Percentiles rank a stretch among this genome's conserved stretches.
Evolutionary conservation across 2,329 filamentous ascomycete species (phyloP).

Genomic region (Nigrospora osmanthi): DNA sequence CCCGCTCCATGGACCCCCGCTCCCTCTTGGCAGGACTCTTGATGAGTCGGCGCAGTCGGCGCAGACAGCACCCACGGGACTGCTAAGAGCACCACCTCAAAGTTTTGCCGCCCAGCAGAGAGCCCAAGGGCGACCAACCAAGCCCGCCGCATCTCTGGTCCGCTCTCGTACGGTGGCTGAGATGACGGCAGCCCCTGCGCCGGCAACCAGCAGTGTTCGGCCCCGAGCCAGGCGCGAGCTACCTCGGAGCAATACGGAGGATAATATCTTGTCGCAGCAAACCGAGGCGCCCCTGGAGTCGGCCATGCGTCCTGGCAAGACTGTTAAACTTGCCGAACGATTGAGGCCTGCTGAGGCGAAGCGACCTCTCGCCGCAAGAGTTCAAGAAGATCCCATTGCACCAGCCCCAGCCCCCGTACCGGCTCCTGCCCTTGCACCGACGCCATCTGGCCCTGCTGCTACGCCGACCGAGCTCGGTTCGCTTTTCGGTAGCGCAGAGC

Average conservation of each 20-base stretch:
- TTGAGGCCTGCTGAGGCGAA: constrained; percentile 1
- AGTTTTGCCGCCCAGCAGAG: constrained; percentile 61
- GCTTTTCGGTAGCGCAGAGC: constrained; percentile 49
- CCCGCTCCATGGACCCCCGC: constrained; percentile 22
- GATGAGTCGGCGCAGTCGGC: constrained; percentile 22
- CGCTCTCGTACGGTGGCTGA: constrained; percentile 24
- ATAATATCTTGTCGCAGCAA: constrained; percentile 11
- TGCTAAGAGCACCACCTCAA: constrained; percentile 48
- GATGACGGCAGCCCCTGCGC: constrained; percentile 7
- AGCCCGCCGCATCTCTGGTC: constrained; percentile 10
- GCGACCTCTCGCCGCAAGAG: constrained; percentile 2
- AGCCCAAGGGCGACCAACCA: constrained; percentile 41
- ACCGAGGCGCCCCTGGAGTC: constrained; percentile 7
- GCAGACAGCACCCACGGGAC: constrained; percentile 29
- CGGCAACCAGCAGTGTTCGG: constrained; percentile 4
- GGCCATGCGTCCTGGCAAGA: constrained; percentile 3
- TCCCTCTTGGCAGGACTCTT: constrained; percentile 21
- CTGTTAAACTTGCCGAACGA: too few relatives aligned
- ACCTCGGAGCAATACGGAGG: constrained; percentile 15
- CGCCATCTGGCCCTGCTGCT: constrained; percentile 3
- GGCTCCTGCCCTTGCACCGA: background rate
- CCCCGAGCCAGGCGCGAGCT: constrained; percentile 18
- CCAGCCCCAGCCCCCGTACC: constrained; percentile 1
- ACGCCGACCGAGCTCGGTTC: constrained; percentile 29
- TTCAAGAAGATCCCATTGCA: constrained; percentile 5